Evolutionary conservation across 176 grass and related monocot species (phyloP).

Genomic region (Chrysopogon serrulatus): DNA sequence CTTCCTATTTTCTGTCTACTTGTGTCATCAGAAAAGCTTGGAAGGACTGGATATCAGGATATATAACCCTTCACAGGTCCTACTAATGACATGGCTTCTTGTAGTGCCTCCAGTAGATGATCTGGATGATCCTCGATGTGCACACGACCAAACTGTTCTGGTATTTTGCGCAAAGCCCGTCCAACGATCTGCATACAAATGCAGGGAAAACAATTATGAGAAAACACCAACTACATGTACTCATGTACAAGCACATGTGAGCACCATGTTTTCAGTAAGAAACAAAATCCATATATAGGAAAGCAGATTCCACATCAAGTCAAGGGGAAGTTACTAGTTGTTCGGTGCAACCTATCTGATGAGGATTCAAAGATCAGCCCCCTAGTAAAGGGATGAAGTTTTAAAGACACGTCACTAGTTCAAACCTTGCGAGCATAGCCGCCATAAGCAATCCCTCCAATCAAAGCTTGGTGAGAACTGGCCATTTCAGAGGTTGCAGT

Average conservation of each 20-base stretch:
- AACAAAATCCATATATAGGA: background rate
- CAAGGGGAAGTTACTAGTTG: background rate
- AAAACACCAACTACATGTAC: background rate
- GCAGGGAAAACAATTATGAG: background rate
- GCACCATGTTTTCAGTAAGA: background rate
- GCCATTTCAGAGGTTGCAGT: background rate
- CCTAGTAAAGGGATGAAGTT: background rate
- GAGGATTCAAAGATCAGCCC: background rate
- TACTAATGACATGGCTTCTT: conserved; percentile 58
- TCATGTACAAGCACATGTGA: background rate
- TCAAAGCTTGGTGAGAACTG: conserved; percentile 39
- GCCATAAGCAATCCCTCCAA: conserved; percentile 94
- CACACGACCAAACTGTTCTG: background rate
- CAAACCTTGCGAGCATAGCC: conserved; percentile 92
- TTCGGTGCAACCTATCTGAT: background rate
- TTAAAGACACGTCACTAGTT: background rate
- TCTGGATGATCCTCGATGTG: conserved; percentile 68
- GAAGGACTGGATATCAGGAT: background rate
- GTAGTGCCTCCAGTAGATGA: conserved; percentile 64
- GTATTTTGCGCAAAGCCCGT: conserved; percentile 60
- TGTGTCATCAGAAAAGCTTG: background rate
- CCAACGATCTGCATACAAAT: conserved; percentile 64
- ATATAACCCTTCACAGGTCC: conserved; percentile 62
- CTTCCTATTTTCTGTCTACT: background rate
- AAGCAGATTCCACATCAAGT: background rate